phyloP scores from a whole-genome alignment of 2,329 filamentous ascomycete genomes.

The Penicillium decumbens region DNA sequence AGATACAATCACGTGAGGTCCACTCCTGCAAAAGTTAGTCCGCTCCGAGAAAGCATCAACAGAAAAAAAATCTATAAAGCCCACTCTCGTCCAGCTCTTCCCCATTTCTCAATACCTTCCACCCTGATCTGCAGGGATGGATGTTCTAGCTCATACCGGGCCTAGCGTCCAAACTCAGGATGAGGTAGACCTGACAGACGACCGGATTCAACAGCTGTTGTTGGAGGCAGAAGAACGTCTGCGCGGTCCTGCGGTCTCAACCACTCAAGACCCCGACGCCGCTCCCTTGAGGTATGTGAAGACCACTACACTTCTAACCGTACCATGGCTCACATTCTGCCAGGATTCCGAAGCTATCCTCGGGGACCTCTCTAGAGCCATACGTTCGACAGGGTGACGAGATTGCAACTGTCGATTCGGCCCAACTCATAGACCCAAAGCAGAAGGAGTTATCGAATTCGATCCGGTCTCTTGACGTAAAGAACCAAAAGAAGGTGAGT shows the following conservation, averaged over 20 bases:
- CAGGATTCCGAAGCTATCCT: conserved; percentile 50
- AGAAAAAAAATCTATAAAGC: conserved; percentile 21
- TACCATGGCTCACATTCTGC: background rate
- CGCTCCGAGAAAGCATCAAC: conserved; percentile 18
- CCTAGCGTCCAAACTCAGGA: conserved; percentile 14
- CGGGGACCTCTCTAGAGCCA: conserved; percentile 47
- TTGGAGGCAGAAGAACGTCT: conserved; percentile 60
- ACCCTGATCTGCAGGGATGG: conserved; percentile 19
- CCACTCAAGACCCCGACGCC: conserved; percentile 13
- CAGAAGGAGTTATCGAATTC: conserved; percentile 33
- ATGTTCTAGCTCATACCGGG: conserved; percentile 10
- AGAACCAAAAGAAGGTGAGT: conserved; percentile 49
- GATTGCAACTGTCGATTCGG: conserved; percentile 51
- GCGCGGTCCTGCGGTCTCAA: conserved; percentile 26
- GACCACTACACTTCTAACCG: background rate
- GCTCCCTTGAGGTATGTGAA: conserved; percentile 15
- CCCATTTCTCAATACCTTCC: conserved; percentile 4
- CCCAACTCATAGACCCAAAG: conserved; percentile 48
- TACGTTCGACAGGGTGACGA: conserved; percentile 53
- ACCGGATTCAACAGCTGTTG: conserved; percentile 60
- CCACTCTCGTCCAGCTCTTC: background rate
- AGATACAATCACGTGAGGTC: background rate
- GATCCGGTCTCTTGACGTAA: conserved; percentile 39
- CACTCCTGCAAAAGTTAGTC: conserved; percentile 17
- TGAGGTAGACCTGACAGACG: conserved; percentile 53